Evolutionary conservation across 2,329 filamentous ascomycete species (phyloP).

Genomic region (Sclerotinia glacialis): DNA sequence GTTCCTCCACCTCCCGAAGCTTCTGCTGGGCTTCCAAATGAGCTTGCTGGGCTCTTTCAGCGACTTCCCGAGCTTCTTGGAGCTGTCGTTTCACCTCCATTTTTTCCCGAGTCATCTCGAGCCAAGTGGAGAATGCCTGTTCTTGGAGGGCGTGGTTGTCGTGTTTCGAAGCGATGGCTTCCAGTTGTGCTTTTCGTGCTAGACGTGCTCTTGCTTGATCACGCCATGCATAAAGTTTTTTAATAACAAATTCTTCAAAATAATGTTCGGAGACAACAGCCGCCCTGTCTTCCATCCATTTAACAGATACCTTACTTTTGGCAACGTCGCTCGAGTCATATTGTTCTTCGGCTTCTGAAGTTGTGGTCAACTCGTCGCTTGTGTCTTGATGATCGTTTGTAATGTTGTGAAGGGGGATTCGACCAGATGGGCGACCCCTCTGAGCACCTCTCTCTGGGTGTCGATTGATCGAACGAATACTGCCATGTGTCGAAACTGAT

Average conservation of each 20-base stretch:
- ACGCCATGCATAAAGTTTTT: constrained; percentile 33
- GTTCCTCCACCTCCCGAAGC: constrained; percentile 47
- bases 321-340: constrained; percentile 15
- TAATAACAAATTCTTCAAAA: constrained; percentile 24
- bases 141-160: constrained; percentile 52
- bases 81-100: not conserved
- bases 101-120: constrained; percentile 38
- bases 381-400: constrained; percentile 28
- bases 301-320: constrained; percentile 1
- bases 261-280: constrained; percentile 33
- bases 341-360: constrained; percentile 21
- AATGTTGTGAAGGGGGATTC: constrained; percentile 19
- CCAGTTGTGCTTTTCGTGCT: constrained; percentile 42
- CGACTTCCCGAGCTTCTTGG: not conserved
- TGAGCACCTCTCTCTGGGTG: constrained; percentile 24
- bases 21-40: constrained; percentile 21
- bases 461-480: constrained; percentile 32
- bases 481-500: constrained; percentile 35
- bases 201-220: constrained; percentile 37
- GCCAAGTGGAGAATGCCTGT: constrained; percentile 53
- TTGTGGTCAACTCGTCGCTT: constrained; percentile 32
- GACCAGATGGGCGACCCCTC: constrained; percentile 19
- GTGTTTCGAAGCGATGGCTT: constrained; percentile 46
- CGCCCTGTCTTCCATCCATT: constrained; percentile 29
- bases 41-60: constrained; percentile 7